These are phyloP conservation scores for Ascochyta pisi DNA, from an alignment of 2,329 filamentous ascomycete species.

Conservation along the genomic window DNA sequence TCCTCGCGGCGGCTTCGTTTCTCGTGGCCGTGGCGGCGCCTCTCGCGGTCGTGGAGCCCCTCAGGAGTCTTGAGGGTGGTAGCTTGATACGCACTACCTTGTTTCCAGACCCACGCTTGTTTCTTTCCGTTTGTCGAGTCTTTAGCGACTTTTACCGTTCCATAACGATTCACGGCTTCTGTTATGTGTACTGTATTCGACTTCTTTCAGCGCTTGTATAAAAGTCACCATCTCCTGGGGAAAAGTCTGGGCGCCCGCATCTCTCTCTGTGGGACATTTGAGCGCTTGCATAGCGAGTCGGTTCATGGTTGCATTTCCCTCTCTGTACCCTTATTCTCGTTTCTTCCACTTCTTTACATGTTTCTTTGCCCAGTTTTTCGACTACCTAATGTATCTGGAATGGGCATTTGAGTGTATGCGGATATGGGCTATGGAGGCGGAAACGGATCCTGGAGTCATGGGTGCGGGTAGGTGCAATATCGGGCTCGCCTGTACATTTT, in stretches of 20 bases:
- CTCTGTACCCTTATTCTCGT: conserved; percentile 37
- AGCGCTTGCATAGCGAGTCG: conserved; percentile 50
- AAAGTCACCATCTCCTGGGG: conserved; percentile 45
- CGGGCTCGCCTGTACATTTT: conserved; percentile 20
- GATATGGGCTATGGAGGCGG: conserved; percentile 25
- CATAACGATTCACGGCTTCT: conserved; percentile 48
- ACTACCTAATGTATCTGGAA: conserved; percentile 38
- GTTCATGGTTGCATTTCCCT: conserved; percentile 42
- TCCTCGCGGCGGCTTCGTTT: conserved; percentile 72
- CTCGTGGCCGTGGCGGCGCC: conserved; percentile 70
- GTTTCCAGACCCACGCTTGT: conserved; percentile 14
- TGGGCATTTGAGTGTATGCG: conserved; percentile 31
- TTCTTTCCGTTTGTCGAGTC: conserved; percentile 17
- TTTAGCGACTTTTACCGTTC: conserved; percentile 28
- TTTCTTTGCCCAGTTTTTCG: conserved; percentile 35
- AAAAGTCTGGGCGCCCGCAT: conserved; percentile 47
- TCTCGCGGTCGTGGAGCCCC: conserved; percentile 59
- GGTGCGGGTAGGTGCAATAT: conserved; percentile 1
- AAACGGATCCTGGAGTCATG: conserved; percentile 28
- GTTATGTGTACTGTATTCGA: conserved; percentile 47
- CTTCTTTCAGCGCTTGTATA: conserved; percentile 46
- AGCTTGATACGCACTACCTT: conserved; percentile 6
- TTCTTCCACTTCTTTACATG: conserved; percentile 34
- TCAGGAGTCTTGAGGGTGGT: conserved; percentile 42
- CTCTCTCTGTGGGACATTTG: conserved; percentile 32